Percentiles rank a stretch among this genome's conserved stretches.
Conservation (phyloP, 116 monocot species). For the Papilionanthe hybrid region DNA sequence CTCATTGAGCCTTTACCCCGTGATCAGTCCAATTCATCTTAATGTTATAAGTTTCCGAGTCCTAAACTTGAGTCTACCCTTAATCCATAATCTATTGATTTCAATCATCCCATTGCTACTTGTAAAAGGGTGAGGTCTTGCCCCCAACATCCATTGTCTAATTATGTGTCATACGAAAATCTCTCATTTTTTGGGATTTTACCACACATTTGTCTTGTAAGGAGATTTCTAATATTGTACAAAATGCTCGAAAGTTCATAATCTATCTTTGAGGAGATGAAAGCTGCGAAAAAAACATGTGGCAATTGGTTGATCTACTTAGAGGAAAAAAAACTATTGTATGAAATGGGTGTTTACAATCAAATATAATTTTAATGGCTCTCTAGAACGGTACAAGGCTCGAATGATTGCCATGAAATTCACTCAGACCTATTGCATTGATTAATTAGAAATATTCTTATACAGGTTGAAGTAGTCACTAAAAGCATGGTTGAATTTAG, state of each 20-base stretch:
- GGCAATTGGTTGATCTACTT: too few species aligned
- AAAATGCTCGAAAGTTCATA: not conserved
- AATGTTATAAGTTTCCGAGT: not conserved
- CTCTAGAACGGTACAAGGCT: too few species aligned
- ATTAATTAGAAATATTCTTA: too few species aligned
- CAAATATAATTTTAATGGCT: too few species aligned
- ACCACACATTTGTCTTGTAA: not conserved
- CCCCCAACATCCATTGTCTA: not conserved
- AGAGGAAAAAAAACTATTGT: too few species aligned
- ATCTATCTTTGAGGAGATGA: not conserved
- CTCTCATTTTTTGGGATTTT: not conserved
- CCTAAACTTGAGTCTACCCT: not conserved
- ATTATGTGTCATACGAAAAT: not conserved
- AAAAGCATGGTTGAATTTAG: too few species aligned
- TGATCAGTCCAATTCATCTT: not conserved
- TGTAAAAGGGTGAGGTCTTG: not conserved
- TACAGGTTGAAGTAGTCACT: too few species aligned
- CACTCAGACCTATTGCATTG: too few species aligned
- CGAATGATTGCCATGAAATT: too few species aligned
- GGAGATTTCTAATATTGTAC: not conserved
- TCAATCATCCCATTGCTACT: not conserved
- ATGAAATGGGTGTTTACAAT: too few species aligned
- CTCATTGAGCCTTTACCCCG: not conserved
- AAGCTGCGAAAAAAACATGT: too few species aligned
- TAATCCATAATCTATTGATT: not conserved